phyloP scores from a whole-genome alignment of 129 eudicot genomes.

The Flaveria ramosissima region DNA sequence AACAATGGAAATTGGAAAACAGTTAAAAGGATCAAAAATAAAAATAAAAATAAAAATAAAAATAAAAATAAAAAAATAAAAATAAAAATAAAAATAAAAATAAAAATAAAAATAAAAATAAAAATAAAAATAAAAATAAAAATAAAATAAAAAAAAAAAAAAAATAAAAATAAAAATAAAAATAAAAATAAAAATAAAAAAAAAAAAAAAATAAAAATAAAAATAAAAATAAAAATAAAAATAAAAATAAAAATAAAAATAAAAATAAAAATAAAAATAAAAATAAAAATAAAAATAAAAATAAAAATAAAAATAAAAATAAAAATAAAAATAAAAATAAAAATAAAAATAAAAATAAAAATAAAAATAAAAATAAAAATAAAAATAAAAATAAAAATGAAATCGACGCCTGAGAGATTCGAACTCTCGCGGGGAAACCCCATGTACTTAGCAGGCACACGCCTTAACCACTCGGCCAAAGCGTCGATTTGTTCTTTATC shows the following conservation, averaged over 20 bases:
- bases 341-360: not conserved
- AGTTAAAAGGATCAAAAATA: too few species aligned
- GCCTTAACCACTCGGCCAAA: slow-evolving; percentile 99
- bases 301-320: too few species aligned
- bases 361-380: too few species aligned
- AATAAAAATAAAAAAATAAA: too few species aligned
- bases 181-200: too few species aligned
- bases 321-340: not conserved
- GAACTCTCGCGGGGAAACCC: slow-evolving; percentile 95
- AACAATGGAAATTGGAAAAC: too few species aligned
- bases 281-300: not conserved
- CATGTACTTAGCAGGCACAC: slow-evolving; percentile 89
- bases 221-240: not conserved
- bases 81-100: not conserved
- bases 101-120: too few species aligned
- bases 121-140: not conserved
- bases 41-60: not conserved
- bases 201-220: too few species aligned
- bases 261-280: not conserved
- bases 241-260: too few species aligned
- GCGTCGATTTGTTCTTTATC: slow-evolving; percentile 25
- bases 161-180: too few species aligned
- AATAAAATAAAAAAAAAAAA: too few species aligned
- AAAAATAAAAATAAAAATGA: too few species aligned
- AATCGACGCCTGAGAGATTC: slow-evolving; percentile 85